phyloP scores from a whole-genome alignment of 805 yeast genomes.

The Priceomyces carsonii region DNA sequence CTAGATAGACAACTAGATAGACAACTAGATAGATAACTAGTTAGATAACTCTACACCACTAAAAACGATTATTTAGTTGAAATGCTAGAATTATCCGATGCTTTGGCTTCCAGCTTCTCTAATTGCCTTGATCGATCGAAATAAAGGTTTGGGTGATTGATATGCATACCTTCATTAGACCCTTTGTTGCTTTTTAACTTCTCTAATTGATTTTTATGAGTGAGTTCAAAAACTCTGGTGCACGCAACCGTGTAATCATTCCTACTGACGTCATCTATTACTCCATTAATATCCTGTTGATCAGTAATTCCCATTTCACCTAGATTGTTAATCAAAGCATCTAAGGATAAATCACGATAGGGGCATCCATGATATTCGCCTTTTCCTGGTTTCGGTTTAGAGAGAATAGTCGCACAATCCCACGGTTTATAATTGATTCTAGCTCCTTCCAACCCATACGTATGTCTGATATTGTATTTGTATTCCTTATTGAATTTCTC shows the following conservation, averaged over 20 bases:
- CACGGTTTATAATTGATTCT: slow-evolving; percentile 82
- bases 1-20: too few species aligned
- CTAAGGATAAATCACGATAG: slow-evolving; percentile 72
- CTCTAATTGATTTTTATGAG: slow-evolving; percentile 50
- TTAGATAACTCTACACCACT: too few species aligned
- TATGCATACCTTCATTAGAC: slow-evolving; percentile 55
- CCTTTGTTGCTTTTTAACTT: slow-evolving; percentile 23
- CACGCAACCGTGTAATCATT: slow-evolving; percentile 85
- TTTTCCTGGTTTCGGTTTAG: slow-evolving; percentile 66
- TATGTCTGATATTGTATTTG: slow-evolving; percentile 83
- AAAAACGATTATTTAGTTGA: too few species aligned
- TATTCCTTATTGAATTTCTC: slow-evolving; percentile 88
- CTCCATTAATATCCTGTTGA: slow-evolving; percentile 53
- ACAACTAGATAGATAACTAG: too few species aligned
- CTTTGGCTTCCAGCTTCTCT: slow-evolving; percentile 29
- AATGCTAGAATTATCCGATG: slow-evolving; percentile 3
- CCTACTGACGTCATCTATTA: slow-evolving; percentile 65
- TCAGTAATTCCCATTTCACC: slow-evolving; percentile 66
- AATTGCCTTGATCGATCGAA: slow-evolving; percentile 73
- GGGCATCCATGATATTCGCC: slow-evolving; percentile 92
- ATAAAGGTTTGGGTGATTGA: slow-evolving; percentile 86
- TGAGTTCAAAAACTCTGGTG: slow-evolving; percentile 80
- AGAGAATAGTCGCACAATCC: slow-evolving; percentile 77
- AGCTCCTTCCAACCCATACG: slow-evolving; percentile 90
- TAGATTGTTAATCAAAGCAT: slow-evolving; percentile 57